Conservation (phyloP, 495 filamentous ascomycete species). For the Bombardia bombarda region DNA sequence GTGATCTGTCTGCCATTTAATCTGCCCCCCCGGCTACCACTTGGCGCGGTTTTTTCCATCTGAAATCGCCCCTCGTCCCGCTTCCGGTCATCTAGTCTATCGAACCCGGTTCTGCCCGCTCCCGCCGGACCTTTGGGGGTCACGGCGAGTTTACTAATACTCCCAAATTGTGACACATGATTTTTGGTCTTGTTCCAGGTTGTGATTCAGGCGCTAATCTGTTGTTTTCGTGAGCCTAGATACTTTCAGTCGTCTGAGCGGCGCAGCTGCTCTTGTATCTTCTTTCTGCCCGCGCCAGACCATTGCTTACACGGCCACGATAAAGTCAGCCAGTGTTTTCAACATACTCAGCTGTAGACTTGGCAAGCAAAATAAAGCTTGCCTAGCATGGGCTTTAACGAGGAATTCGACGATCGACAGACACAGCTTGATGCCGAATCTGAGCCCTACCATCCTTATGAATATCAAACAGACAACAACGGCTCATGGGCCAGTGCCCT, state of each 20-base stretch:
- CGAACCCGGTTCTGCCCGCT: too few relatives aligned
- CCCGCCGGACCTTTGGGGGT: too few relatives aligned
- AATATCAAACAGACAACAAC: conserved; percentile 83
- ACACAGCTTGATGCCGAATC: conserved; percentile 43
- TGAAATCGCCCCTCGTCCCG: too few relatives aligned
- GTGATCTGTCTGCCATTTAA: neutral
- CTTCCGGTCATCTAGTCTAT: too few relatives aligned
- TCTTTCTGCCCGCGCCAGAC: neutral
- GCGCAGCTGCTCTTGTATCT: conserved; percentile 9
- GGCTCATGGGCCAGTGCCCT: conserved; percentile 92
- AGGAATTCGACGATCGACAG: conserved; percentile 52
- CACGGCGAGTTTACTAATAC: too few relatives aligned
- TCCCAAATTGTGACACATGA: too few relatives aligned
- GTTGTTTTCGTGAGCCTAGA: neutral
- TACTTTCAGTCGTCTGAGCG: conserved; percentile 3
- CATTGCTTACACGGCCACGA: neutral
- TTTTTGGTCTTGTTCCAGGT: too few relatives aligned
- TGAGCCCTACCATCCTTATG: conserved; percentile 54
- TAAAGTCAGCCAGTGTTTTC: too few relatives aligned
- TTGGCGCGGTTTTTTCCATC: too few relatives aligned
- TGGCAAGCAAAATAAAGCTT: conserved; percentile 22
- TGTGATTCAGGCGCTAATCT: too few relatives aligned
- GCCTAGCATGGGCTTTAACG: conserved; percentile 52
- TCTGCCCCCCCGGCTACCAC: neutral
- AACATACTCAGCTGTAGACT: too few relatives aligned